Conservation (phyloP, 1,284 basidiomycete genomes). For the Sporisorium exsertum region DNA sequence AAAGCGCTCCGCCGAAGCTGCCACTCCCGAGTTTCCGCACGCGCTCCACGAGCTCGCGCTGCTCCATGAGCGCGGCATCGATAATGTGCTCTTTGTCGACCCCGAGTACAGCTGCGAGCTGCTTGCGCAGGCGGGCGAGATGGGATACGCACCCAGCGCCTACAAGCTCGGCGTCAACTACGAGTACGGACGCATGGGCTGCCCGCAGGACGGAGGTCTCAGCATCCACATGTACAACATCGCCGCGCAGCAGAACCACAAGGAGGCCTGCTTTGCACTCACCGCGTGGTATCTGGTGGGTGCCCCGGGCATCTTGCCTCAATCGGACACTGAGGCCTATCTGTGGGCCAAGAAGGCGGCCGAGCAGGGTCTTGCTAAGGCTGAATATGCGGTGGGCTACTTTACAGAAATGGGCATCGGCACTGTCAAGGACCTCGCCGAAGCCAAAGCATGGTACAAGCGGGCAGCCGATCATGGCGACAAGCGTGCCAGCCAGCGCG, state of each 20-base stretch:
- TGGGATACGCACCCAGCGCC: conserved; percentile 95
- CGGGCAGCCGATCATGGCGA: conserved; percentile 92
- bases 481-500: conserved; percentile 87
- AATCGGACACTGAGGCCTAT: conserved; percentile 97
- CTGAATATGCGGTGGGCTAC: conserved; percentile 91
- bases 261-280: conserved; percentile 95
- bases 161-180: conserved; percentile 98
- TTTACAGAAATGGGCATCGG: conserved; percentile 80
- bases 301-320: conserved; percentile 94
- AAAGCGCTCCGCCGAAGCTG: conserved; percentile 87
- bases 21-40: conserved; percentile 89
- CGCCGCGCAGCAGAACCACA: conserved; percentile 90
- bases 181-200: conserved; percentile 98
- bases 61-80: conserved; percentile 92
- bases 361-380: conserved; percentile 68
- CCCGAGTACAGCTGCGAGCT: conserved; percentile 94
- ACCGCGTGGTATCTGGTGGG: conserved; percentile 99
- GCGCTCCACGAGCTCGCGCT: conserved; percentile 94
- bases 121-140: conserved; percentile 91
- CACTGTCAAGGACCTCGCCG: conserved; percentile 68
- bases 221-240: conserved; percentile 93
- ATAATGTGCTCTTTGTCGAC: conserved; percentile 96
- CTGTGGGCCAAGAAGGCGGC: conserved; percentile 70
- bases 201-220: conserved; percentile 95
- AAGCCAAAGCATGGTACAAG: conserved; percentile 84